Evolutionary conservation across 2,329 filamentous ascomycete species (phyloP), one percentile per base, ranked within the genome.

Genomic region (Chrysosphaeria jannelii): DNA sequence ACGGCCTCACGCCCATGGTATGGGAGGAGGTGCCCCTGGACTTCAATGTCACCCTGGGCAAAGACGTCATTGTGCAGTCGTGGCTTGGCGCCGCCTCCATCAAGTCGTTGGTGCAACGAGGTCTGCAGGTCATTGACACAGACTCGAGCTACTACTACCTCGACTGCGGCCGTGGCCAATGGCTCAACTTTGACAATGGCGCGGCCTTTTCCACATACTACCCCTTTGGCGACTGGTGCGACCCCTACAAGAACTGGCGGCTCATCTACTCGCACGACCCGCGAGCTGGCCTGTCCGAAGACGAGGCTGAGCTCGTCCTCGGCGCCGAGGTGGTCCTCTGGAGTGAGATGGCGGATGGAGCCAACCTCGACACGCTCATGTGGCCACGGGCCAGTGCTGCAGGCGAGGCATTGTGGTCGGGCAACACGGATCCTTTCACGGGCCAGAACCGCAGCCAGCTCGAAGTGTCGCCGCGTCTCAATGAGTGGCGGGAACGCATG

Each of bases 21-120:
- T 89, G 78, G 78, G 75, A 90, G 41, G 78, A 89, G 42, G 76
- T 85, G 53, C 49, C 75, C 1, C 48, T 71, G 7, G 51, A 64
- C 13, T 89, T 74, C 68, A 71, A 79, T 37, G 46, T 85, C 21
- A 70, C 57, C 0, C 46, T 89, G 5, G 63, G 62, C 3, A 41
- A 53, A 9, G 64, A 78, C 34, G 64, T 72, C 1, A 51, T 88
- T 8, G 55, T 89, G 5, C 78, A 89, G 44, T 58, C 65, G 3
- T 89, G 76, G 76, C 54, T 66, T 22, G 65, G 61, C 22, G 55
- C 57, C 12, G 46, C 46, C 8, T 57, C 67, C 5, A 56, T 78
- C 23, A 50, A 57, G 27, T 40, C 52, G 20, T 51, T 71, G 20
- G 61, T 63, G 0, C 44, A 42, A 14, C 47, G 50, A 25, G 75